Conservation (phyloP, 495 filamentous ascomycete species). For the Aspergillus hancockii region DNA sequence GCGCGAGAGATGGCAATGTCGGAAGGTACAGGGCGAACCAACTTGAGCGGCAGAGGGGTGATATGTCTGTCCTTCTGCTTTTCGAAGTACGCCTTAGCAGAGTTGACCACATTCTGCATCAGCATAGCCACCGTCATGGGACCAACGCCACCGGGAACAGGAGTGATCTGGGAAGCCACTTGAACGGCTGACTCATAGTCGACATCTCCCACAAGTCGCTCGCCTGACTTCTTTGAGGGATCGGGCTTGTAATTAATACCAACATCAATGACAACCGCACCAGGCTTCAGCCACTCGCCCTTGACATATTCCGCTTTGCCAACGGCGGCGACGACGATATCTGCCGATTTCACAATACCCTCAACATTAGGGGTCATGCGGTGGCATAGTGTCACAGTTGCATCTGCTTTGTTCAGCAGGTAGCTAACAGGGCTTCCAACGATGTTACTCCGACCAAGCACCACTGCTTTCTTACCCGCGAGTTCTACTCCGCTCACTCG, state of each 20-base stretch:
- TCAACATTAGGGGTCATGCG: constrained; percentile 76
- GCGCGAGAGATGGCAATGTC: constrained; percentile 91
- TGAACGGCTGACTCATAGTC: constrained; percentile 83
- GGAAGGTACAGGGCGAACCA: constrained; percentile 77
- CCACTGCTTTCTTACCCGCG: constrained; percentile 88
- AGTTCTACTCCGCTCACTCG: constrained; percentile 80
- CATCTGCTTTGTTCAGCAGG: constrained; percentile 90
- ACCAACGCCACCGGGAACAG: constrained; percentile 93
- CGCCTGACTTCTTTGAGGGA: constrained; percentile 87
- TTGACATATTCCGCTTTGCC: constrained; percentile 84
- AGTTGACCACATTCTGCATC: constrained; percentile 86
- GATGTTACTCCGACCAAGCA: constrained; percentile 93
- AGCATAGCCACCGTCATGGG: constrained; percentile 99
- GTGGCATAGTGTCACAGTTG: constrained; percentile 95
- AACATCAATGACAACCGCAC: constrained; percentile 94
- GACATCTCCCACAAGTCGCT: constrained; percentile 93
- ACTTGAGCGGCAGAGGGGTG: constrained; percentile 74
- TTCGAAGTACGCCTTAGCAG: constrained; percentile 79
- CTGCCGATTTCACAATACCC: constrained; percentile 75
- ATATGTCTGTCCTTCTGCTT: constrained; percentile 75
- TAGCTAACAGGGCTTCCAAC: constrained; percentile 97
- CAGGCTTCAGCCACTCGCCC: constrained; percentile 93
- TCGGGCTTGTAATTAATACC: constrained; percentile 97
- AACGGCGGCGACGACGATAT: constrained; percentile 90
- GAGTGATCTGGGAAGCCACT: constrained; percentile 93